Base-by-base conservation (phyloP, 1,284 basidiomycete species). In the Cutaneotrichosporon sp. region DNA sequence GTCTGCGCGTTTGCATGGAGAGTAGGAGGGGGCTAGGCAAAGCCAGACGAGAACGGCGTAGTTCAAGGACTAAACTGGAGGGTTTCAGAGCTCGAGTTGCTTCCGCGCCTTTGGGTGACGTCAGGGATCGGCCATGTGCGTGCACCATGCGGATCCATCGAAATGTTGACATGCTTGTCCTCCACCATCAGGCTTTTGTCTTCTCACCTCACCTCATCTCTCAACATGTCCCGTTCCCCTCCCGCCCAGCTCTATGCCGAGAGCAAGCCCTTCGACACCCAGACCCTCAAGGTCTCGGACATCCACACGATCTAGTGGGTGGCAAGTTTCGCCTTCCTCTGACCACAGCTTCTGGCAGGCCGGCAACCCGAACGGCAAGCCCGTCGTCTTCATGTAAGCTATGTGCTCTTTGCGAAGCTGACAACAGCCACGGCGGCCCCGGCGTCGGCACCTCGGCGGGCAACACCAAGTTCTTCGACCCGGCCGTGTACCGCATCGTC, bases 401-500 rank as follows among this genome's bases (percentile, higher is more conserved):
- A 25, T 16, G 13, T 16, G 4, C 25, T 27, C 14, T 7, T 9
- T 20, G 13, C 47, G n/a, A n/a, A 8, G 25, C 46, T 42, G 46
- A 56, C 43, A 11, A 9, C 34, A 67, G 67, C 7, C 69, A 72
- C 63, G 70, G 71, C 14, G 70, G 70, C 16, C 75, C 75, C 14
- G 76, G 74, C 31, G 71, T 72, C 52, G 67, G 67, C 25, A 69
- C 63, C 24, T 59, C 46, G 13, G 22, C 81, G 1, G 82, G 82
- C 58, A 91, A 94, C 79, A 84, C 89, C 58, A 81, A 81, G 16
- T 92, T 89, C 81, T 95, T 94, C 79, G 87, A 94, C 73, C 91
- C 91, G 0, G 75, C 82, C 27, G 89, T 89, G 71, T 94, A 94
- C 82, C 90, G 91, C 47, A 64, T 79, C 71, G 56, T 75, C n/a